Evolutionary conservation across 148 eudicot genomes (phyloP).

Genomic region (Rheum nobile): DNA sequence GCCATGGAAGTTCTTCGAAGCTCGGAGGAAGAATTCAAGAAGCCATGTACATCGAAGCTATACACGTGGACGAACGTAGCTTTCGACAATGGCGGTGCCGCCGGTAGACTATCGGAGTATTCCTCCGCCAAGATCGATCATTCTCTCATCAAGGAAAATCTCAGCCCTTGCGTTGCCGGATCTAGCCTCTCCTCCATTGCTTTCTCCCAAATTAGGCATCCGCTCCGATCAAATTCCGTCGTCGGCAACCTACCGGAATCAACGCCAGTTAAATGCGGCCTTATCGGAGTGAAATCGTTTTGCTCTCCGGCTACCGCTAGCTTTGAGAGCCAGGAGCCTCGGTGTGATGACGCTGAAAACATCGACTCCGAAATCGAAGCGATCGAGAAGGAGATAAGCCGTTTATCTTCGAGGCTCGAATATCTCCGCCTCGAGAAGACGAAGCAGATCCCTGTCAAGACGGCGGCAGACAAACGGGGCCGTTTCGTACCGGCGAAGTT

Average conservation of each 20-base stretch:
- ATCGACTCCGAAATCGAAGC: conserved; percentile 71
- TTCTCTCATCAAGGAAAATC: conserved; percentile 10
- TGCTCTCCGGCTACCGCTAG: neutral
- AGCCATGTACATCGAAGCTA: conserved; percentile 21
- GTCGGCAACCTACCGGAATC: conserved; percentile 16
- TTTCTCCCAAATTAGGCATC: neutral
- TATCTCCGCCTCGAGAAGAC: conserved; percentile 45
- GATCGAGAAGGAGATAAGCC: conserved; percentile 56
- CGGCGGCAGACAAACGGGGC: conserved; percentile 31
- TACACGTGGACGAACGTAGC: conserved; percentile 81
- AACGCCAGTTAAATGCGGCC: neutral
- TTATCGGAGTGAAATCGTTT: neutral
- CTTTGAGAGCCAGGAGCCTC: conserved; percentile 9
- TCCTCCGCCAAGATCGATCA: conserved; percentile 24
- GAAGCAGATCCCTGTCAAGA: conserved; percentile 28
- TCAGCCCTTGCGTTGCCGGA: conserved; percentile 2
- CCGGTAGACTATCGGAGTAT: conserved; percentile 8
- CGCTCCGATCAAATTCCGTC: conserved; percentile 23
- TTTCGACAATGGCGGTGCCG: conserved; percentile 41
- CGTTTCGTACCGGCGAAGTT: conserved; percentile 54
- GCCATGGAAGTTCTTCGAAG: conserved; percentile 16
- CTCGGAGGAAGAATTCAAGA: conserved; percentile 33
- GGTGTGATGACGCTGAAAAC: conserved; percentile 30
- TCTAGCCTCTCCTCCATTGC: neutral
- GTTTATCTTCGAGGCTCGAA: conserved; percentile 52